Evolutionary conservation across 2,329 filamentous ascomycete species (phyloP).

Genomic region (Fusarium coicis): DNA sequence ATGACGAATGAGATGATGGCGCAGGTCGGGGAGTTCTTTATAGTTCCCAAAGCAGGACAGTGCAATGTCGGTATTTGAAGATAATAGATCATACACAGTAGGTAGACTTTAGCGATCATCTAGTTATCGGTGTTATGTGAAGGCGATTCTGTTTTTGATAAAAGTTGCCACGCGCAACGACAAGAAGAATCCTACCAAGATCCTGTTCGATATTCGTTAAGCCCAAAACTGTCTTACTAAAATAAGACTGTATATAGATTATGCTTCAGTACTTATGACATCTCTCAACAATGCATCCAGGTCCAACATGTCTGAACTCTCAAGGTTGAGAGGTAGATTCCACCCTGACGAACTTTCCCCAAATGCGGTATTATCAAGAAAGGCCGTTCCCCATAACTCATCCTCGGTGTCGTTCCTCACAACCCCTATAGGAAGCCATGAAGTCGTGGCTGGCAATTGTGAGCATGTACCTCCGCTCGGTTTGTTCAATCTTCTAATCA

Average conservation of each 20-base stretch:
- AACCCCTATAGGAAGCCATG: no score
- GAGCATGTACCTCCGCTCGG: no score
- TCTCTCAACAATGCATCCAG: not conserved
- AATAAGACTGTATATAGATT: fast-evolving
- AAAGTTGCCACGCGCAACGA: no score
- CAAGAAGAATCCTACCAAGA: no score
- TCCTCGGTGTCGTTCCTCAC: no score
- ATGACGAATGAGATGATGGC: slow-evolving; percentile 5
- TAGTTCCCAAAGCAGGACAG: not conserved
- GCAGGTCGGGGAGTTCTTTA: slow-evolving; percentile 1
- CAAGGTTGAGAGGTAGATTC: not conserved
- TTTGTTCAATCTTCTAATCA: fast-evolving
- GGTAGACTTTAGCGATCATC: no score
- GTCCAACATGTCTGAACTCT: not conserved
- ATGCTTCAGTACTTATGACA: not conserved
- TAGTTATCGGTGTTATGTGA: no score
- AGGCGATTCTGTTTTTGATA: not conserved
- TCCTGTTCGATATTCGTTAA: not conserved
- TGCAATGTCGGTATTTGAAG: fast-evolving
- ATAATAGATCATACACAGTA: not conserved
- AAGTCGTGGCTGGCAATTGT: not conserved
- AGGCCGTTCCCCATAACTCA: not conserved
- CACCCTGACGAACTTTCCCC: fast-evolving
- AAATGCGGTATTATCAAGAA: not conserved
- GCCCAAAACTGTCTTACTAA: fast-evolving